Base-by-base conservation (phyloP, 257 asterid species). In the Solanum gandarillasii region DNA sequence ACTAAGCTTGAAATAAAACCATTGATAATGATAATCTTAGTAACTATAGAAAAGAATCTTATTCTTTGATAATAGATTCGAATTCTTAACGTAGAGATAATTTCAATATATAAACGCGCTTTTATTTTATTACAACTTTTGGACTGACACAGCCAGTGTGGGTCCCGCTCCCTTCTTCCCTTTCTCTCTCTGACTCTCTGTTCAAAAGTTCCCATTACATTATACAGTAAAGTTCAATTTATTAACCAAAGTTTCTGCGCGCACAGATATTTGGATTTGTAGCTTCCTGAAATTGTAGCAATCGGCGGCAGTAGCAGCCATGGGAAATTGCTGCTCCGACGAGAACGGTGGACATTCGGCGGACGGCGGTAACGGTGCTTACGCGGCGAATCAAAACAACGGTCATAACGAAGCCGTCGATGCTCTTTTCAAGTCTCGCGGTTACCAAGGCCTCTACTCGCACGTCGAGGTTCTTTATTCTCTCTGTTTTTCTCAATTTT, bases 301-400 rank as follows among this genome's bases (percentile, higher is more conserved):
- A 32, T 32, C 79, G 14, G 79, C 76, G 75, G 87, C 90, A 75
- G 75, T 27, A 78, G 85, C 87, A 89, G 90, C 93, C 88, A 97
- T 97, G 99, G 99, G 99, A 55, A 97, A 96, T 90, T 97, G 99
- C 93, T 97, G 93, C 89, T 95, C 99, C 93, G 95, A 94, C 93
- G 94, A 87, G 62, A 89, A 93, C 91, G 98, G 96, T 68, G 97
- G 97, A 0, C 93, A 88, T 92, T 90, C 95, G 87, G 95, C 98
- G 16, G 98, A 93, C 86, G 98, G 98, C 87, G 98, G 98, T 89
- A 89, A 90, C 86, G 81, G 87, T 20, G 88, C 91, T 11, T 65
- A 86, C 88, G 90, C 74, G 46, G 81, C 93, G 55, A 89, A 89
- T 82, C 78, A 75, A 71, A 89, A 95, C 84, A 91, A 91, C 88